Percentiles rank a stretch among this genome's conserved stretches.
Conservation (phyloP, 108 stramenopile genomes). For the Skeletonema costatum region DNA sequence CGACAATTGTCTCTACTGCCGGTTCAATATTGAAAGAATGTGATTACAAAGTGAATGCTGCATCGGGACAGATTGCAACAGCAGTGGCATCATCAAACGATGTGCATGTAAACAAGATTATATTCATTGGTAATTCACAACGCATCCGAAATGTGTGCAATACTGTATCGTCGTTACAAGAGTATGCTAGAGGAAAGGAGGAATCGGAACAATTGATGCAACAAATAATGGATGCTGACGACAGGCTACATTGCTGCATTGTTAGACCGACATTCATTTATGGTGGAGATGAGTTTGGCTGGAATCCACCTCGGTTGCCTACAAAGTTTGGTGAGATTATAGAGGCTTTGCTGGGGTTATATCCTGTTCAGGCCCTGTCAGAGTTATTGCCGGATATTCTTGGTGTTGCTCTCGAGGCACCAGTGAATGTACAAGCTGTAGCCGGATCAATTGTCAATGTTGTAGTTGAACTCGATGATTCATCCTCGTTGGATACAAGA, state of each 20-base stretch:
- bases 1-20: no score
- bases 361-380: background rate
- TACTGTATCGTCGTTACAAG: background rate
- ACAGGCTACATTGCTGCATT: background rate
- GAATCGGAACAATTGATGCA: background rate
- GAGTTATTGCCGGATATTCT: background rate
- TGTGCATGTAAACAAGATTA: background rate
- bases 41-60: no score
- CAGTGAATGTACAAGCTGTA: background rate
- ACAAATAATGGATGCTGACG: background rate
- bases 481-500: background rate
- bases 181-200: slow-evolving; percentile 2
- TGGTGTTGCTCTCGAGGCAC: background rate
- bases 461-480: background rate
- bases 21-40: no score
- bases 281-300: slow-evolving; percentile 1
- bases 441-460: background rate
- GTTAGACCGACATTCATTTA: slow-evolving; percentile 6
- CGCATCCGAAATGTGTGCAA: background rate
- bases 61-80: no score
- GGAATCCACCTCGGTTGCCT: background rate
- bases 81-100: no score
- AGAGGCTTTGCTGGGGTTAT: background rate
- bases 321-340: slow-evolving; percentile 4
- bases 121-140: background rate